phyloP scores from a whole-genome alignment of 2,329 filamentous ascomycete species.

The Metarhizium rileyi region DNA sequence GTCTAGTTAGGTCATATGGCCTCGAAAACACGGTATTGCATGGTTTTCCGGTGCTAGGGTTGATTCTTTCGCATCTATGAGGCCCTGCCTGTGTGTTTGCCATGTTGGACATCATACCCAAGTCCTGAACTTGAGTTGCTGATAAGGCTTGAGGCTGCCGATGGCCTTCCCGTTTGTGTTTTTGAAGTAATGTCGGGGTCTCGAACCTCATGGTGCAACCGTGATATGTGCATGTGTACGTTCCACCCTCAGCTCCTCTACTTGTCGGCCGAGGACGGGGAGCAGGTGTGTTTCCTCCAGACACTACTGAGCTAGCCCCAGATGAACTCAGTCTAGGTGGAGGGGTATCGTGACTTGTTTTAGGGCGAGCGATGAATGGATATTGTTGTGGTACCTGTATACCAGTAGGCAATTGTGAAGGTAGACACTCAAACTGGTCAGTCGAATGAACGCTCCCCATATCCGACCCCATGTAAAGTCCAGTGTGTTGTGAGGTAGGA shows the following conservation, averaged over 20 bases:
- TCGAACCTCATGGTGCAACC: constrained; percentile 84
- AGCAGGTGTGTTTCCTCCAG: constrained; percentile 21
- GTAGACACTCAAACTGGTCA: constrained; percentile 12
- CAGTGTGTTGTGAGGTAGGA: constrained; percentile 11
- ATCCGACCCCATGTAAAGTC: constrained; percentile 10
- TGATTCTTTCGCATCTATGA: constrained; percentile 85
- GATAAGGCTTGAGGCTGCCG: constrained; percentile 53
- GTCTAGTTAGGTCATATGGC: constrained; percentile 90
- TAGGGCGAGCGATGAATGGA: constrained; percentile 33
- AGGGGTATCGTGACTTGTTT: constrained; percentile 23
- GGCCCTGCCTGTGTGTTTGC: constrained; percentile 86
- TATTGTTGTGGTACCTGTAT: constrained; percentile 41
- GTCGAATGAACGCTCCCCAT: not conserved
- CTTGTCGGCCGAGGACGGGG: constrained; percentile 44
- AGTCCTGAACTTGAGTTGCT: constrained; percentile 18
- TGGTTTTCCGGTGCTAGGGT: constrained; percentile 88
- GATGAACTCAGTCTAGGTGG: constrained; percentile 33
- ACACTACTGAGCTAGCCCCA: constrained; percentile 33
- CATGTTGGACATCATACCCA: constrained; percentile 39
- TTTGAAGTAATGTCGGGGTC: constrained; percentile 75
- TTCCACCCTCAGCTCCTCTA: constrained; percentile 68
- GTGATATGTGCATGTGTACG: constrained; percentile 94
- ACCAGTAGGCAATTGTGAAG: constrained; percentile 26
- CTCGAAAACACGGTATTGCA: constrained; percentile 92
- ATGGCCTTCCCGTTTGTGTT: constrained; percentile 92